Conservation (phyloP, 768 basidiomycete genomes). For the Pulveroboletus sp. region DNA sequence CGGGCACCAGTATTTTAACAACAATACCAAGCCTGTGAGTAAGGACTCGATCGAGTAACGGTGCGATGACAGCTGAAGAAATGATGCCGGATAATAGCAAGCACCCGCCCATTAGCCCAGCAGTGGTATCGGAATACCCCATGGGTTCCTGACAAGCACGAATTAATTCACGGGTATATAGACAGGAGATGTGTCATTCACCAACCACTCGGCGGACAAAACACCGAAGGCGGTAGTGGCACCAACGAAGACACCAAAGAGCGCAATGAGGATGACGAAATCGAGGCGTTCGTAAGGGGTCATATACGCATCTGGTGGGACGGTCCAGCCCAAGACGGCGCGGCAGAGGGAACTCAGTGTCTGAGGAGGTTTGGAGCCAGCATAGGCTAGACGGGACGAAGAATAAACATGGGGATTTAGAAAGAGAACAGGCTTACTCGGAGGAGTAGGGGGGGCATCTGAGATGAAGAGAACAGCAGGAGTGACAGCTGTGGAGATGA, state of each 20-base stretch:
- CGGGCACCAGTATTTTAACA: constrained; percentile 57
- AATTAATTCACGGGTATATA: background rate
- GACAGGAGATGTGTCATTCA: constrained; percentile 34
- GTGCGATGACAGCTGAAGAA: constrained; percentile 64
- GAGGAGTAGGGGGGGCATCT: constrained; percentile 68
- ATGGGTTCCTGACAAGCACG: constrained; percentile 53
- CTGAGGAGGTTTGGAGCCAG: constrained; percentile 58
- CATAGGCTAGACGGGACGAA: constrained; percentile 47
- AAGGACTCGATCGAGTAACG: constrained; percentile 80
- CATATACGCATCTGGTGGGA: constrained; percentile 52
- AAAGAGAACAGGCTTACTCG: constrained; percentile 47
- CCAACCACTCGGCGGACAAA: constrained; percentile 66
- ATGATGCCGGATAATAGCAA: constrained; percentile 71
- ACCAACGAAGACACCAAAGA: constrained; percentile 67
- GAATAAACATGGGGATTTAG: background rate
- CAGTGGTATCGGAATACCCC: constrained; percentile 65
- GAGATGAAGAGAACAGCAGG: constrained; percentile 63
- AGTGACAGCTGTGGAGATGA: constrained; percentile 60
- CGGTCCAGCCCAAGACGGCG: constrained; percentile 48
- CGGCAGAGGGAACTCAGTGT: constrained; percentile 52
- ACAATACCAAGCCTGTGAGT: constrained; percentile 67
- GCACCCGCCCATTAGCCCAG: constrained; percentile 69
- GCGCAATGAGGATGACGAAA: constrained; percentile 53
- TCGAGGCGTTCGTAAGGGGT: constrained; percentile 64
- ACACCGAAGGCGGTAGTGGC: constrained; percentile 66